Conservation (phyloP, 805 yeast genomes). For the Starmerella tilneyi region DNA sequence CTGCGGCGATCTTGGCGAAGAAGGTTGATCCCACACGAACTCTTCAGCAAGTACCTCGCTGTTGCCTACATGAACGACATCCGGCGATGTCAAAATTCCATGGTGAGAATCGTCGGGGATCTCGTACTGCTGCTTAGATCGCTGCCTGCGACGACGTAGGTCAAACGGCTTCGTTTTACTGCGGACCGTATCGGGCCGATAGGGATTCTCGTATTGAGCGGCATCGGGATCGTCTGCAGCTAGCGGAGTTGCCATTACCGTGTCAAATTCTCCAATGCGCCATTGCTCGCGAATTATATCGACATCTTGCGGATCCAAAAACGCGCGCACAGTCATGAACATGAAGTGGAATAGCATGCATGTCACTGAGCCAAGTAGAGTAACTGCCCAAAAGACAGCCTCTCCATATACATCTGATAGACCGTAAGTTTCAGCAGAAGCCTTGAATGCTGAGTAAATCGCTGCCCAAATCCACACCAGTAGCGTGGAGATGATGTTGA, state of each 20-base stretch:
- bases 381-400: constrained; percentile 53
- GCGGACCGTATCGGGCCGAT: constrained; percentile 21
- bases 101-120: constrained; percentile 21
- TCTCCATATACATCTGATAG: constrained; percentile 53
- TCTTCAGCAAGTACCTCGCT: constrained; percentile 18
- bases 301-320: constrained; percentile 52
- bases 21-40: constrained; percentile 16
- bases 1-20: background rate
- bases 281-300: constrained; percentile 62
- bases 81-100: constrained; percentile 23
- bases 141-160: constrained; percentile 13
- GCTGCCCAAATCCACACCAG: constrained; percentile 68
- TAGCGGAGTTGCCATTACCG: constrained; percentile 27
- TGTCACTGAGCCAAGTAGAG: constrained; percentile 45
- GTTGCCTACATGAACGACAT: constrained; percentile 23
- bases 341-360: constrained; percentile 56
- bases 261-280: constrained; percentile 41
- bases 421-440: constrained; percentile 50
- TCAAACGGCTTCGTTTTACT: constrained; percentile 10
- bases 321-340: constrained; percentile 42
- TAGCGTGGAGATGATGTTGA: constrained; percentile 47
- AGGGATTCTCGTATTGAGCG: constrained; percentile 27
- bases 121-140: constrained; percentile 21
- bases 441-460: constrained; percentile 52
- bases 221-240: constrained; percentile 28